These are phyloP conservation scores for Hawksworthiomyces lignivorus DNA, from an alignment of 2,329 filamentous ascomycete genomes.

Conservation along the genomic window DNA sequence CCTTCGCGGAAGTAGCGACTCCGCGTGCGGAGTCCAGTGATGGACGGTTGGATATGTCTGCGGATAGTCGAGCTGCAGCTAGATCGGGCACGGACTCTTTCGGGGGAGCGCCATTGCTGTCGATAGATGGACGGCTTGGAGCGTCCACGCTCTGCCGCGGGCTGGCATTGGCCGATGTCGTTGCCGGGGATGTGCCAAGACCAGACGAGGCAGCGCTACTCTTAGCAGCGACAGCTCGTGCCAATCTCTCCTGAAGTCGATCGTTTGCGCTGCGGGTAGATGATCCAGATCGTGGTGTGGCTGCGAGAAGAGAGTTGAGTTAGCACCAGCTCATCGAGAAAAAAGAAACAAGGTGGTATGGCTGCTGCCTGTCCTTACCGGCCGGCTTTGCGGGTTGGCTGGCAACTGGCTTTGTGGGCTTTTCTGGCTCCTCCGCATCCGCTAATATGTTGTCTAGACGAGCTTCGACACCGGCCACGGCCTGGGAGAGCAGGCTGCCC, in stretches of 20 bases:
- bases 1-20: neutral
- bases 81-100: constrained; percentile 7
- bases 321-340: no score
- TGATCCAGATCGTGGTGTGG: constrained; percentile 56
- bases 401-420: constrained; percentile 15
- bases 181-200: constrained; percentile 35
- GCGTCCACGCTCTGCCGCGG: constrained; percentile 35
- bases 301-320: constrained; percentile 18
- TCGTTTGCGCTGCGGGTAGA: constrained; percentile 63
- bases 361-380: constrained; percentile 27
- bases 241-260: constrained; percentile 79
- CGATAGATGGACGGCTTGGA: constrained; percentile 23
- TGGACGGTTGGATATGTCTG: constrained; percentile 13
- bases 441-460: constrained; percentile 85
- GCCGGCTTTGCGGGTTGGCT: constrained; percentile 22
- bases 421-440: constrained; percentile 55
- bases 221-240: constrained; percentile 75
- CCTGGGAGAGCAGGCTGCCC: constrained; percentile 78
- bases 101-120: constrained; percentile 18
- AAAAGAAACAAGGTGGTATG: no score
- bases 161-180: constrained; percentile 31
- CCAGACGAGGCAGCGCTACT: constrained; percentile 36
- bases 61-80: constrained; percentile 7
- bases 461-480: constrained; percentile 89
- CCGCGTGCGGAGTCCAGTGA: constrained; percentile 4